phyloP scores from a whole-genome alignment of 352 stramenopile species.

The Phytophthora brassicae region DNA sequence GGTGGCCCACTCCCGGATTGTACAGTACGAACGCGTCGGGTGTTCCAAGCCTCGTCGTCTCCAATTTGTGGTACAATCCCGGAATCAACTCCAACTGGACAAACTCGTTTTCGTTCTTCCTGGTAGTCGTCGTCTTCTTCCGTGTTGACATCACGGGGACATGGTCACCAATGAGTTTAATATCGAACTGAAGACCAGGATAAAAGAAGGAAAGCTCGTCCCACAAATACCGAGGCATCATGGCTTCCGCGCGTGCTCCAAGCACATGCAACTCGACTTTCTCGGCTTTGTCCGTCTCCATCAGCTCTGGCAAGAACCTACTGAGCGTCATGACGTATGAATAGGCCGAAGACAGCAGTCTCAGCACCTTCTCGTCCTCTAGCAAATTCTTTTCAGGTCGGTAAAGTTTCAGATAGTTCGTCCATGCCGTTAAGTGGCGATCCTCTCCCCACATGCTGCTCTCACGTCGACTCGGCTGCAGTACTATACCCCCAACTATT shows the following conservation, averaged over 20 bases:
- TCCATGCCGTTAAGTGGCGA: slow-evolving; percentile 37
- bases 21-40: slow-evolving; percentile 71
- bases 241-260: slow-evolving; percentile 70
- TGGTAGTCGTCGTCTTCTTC: slow-evolving; percentile 21
- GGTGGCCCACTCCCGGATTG: slow-evolving; percentile 72
- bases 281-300: slow-evolving; percentile 1
- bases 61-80: slow-evolving; percentile 55
- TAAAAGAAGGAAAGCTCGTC: slow-evolving; percentile 54
- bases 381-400: slow-evolving; percentile 34
- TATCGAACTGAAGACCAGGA: slow-evolving; percentile 32
- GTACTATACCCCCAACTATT: slow-evolving; percentile 20
- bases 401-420: slow-evolving; percentile 48
- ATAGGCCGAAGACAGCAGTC: slow-evolving; percentile 67
- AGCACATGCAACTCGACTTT: slow-evolving; percentile 52
- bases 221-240: slow-evolving; percentile 75
- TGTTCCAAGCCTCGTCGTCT: slow-evolving; percentile 17
- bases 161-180: slow-evolving; percentile 72
- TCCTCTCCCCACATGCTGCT: slow-evolving; percentile 15
- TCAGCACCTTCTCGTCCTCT: slow-evolving; percentile 33
- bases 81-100: slow-evolving; percentile 47
- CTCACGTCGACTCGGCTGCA: slow-evolving; percentile 30
- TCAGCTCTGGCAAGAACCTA: slow-evolving; percentile 37
- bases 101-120: slow-evolving; percentile 11
- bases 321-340: slow-evolving; percentile 71
- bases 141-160: slow-evolving; percentile 39